A percentile compares a stretch with the other conserved stretches of the same genome.
Conservation (phyloP, 225 moss, liverwort and hornwort genomes). For the Bryum argenteum region DNA sequence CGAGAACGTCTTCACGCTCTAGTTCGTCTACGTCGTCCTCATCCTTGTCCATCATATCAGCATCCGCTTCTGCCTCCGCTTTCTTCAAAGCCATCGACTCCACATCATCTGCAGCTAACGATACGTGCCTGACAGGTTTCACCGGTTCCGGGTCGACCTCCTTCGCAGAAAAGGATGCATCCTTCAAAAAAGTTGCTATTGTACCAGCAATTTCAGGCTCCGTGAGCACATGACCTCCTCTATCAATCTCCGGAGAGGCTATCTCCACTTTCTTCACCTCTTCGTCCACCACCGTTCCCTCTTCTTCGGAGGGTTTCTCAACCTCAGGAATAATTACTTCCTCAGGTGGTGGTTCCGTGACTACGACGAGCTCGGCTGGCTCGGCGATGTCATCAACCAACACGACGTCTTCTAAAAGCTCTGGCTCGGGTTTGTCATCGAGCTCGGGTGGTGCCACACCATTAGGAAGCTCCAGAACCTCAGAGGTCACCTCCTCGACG, state of each 20-base stretch:
- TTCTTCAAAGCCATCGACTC: slow-evolving; percentile 61
- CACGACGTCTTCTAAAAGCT: background rate
- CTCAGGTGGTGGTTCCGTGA: slow-evolving; percentile 9
- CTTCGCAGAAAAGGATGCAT: slow-evolving; percentile 36
- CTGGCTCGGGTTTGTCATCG: slow-evolving; percentile 33
- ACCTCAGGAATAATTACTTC: slow-evolving; percentile 17
- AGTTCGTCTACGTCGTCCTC: slow-evolving; percentile 58
- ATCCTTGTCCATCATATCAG: slow-evolving; percentile 68
- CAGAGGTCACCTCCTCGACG: slow-evolving; percentile 31
- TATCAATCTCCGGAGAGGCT: slow-evolving; percentile 8
- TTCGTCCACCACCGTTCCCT: slow-evolving; percentile 20
- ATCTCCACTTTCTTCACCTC: slow-evolving; percentile 14
- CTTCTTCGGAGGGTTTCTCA: slow-evolving; percentile 15
- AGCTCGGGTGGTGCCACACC: slow-evolving; percentile 22
- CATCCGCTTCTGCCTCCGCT: slow-evolving; percentile 86
- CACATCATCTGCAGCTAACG: slow-evolving; percentile 50
- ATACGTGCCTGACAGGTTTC: slow-evolving; percentile 30
- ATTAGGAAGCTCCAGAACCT: slow-evolving; percentile 14
- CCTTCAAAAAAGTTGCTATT: slow-evolving; percentile 36
- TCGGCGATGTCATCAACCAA: slow-evolving; percentile 5
- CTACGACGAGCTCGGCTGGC: slow-evolving; percentile 1
- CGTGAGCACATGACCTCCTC: slow-evolving; percentile 33
- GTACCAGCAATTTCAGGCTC: slow-evolving; percentile 38
- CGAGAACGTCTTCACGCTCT: slow-evolving; percentile 60
- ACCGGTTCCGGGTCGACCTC: slow-evolving; percentile 19